phyloP scores from a whole-genome alignment of 352 stramenopile species.

The Globisporangium irregulare region DNA sequence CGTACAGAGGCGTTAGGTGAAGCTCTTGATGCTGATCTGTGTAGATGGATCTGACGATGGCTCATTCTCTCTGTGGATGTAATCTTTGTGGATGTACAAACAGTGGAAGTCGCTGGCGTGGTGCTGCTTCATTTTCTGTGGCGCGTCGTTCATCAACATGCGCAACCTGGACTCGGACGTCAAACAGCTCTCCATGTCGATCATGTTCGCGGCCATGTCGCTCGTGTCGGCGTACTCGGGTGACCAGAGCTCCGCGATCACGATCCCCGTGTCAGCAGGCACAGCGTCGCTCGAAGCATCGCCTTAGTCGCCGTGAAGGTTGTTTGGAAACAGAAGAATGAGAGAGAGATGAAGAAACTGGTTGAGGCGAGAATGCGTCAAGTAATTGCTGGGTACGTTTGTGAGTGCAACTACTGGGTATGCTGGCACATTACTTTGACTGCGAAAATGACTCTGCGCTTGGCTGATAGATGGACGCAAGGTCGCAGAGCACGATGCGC shows the following conservation, averaged over 20 bases:
- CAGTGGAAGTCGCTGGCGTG: conserved; percentile 70
- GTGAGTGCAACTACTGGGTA: not conserved
- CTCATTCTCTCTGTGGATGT: not conserved
- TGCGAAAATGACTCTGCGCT: not conserved
- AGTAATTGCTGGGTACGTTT: not conserved
- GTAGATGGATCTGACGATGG: not conserved
- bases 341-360: not conserved
- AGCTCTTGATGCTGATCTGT: not conserved
- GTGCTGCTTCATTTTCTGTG: conserved; percentile 61
- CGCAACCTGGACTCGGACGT: conserved; percentile 54
- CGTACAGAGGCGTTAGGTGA: not conserved
- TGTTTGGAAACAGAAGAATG: not conserved
- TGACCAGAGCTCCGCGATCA: conserved; percentile 28
- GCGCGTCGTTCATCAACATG: conserved; percentile 64
- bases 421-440: not conserved
- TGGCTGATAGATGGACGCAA: not conserved
- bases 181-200: conserved; percentile 66
- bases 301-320: not conserved
- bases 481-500: not conserved
- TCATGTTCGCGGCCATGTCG: conserved; percentile 71
- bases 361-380: not conserved
- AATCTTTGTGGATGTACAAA: not conserved
- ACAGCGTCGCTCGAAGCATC: conserved; percentile 8
- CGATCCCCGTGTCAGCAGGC: conserved; percentile 23
- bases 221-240: conserved; percentile 65